A percentile compares a stretch with the other conserved stretches of the same genome.
These are phyloP conservation scores for Monosporascus sp. DNA, from an alignment of 2,329 filamentous ascomycete genomes.

Conservation along the genomic window DNA sequence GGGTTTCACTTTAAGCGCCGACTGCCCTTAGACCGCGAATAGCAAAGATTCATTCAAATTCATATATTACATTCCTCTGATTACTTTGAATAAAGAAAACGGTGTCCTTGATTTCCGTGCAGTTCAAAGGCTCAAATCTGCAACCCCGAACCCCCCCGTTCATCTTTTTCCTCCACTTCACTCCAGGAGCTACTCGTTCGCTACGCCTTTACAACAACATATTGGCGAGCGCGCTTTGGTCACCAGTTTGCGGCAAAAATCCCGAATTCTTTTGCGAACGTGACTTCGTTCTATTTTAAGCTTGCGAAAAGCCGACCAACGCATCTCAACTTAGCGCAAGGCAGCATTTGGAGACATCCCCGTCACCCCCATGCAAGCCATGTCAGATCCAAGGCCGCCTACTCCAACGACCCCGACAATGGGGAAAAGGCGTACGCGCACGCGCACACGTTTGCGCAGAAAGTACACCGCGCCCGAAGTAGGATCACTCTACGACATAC, in stretches of 20 bases:
- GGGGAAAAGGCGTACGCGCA: constrained; percentile 13
- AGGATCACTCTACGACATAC: constrained; percentile 47
- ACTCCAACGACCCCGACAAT: constrained; percentile 1
- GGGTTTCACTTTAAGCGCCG: neutral
- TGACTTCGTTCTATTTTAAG: neutral
- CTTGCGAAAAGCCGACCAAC: neutral
- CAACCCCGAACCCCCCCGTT: neutral
- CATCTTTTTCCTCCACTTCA: neutral
- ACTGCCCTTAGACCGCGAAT: neutral
- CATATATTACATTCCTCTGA: no score
- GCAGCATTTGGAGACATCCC: neutral
- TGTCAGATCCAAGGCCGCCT: neutral
- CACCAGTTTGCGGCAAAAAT: no score
- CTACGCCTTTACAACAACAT: no score
- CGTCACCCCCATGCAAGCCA: neutral
- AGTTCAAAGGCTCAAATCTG: neutral
- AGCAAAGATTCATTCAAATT: neutral
- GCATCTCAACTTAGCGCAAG: neutral
- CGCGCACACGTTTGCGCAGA: constrained; percentile 21
- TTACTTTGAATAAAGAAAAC: no score
- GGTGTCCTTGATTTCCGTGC: no score
- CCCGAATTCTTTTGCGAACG: no score
- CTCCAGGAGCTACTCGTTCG: no score
- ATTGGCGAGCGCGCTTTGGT: no score
- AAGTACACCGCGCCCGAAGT: constrained; percentile 35